These are phyloP conservation scores for Botrytis elliptica DNA, from an alignment of 2,329 filamentous ascomycete species.

Conservation along the genomic window DNA sequence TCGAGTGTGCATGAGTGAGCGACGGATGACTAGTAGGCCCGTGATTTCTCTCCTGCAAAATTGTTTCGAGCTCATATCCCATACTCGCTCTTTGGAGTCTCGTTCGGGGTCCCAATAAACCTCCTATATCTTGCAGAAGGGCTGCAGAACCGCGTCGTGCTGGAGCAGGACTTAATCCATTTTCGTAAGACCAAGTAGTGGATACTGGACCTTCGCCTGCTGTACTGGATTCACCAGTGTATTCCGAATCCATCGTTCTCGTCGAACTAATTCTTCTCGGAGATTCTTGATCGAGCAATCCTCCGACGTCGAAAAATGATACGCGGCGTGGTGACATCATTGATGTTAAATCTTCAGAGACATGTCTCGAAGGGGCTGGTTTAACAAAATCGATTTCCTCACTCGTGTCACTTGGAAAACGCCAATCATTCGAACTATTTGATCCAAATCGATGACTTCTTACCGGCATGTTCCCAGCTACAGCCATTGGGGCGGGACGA, in stretches of 20 bases:
- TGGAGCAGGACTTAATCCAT: slow-evolving; percentile 44
- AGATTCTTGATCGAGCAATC: slow-evolving; percentile 60
- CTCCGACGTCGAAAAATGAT: slow-evolving; percentile 84
- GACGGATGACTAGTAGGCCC: neutral
- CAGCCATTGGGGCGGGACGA: slow-evolving; percentile 39
- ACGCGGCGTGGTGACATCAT: slow-evolving; percentile 56
- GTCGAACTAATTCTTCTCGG: slow-evolving; percentile 31
- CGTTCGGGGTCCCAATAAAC: slow-evolving; percentile 48
- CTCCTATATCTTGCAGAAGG: slow-evolving; percentile 58
- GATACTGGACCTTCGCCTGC: slow-evolving; percentile 25
- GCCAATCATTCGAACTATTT: slow-evolving; percentile 30
- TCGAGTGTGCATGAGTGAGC: neutral
- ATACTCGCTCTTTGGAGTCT: slow-evolving; percentile 24
- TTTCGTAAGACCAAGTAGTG: slow-evolving; percentile 29
- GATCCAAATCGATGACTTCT: slow-evolving; percentile 25
- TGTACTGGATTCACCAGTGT: slow-evolving; percentile 29
- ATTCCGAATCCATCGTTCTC: slow-evolving; percentile 34
- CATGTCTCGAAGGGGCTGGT: slow-evolving; percentile 27
- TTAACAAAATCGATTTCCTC: slow-evolving; percentile 47
- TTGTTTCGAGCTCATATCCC: slow-evolving; percentile 35
- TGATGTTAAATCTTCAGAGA: slow-evolving; percentile 37
- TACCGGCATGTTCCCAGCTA: slow-evolving; percentile 31
- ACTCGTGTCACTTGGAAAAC: slow-evolving; percentile 37
- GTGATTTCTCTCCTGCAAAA: slow-evolving; percentile 27
- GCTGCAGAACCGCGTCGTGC: slow-evolving; percentile 55